Evolutionary conservation across 208 protist species (phyloP), one percentile per base, ranked within the genome.

Genomic region (Trypanosoma avium): DNA sequence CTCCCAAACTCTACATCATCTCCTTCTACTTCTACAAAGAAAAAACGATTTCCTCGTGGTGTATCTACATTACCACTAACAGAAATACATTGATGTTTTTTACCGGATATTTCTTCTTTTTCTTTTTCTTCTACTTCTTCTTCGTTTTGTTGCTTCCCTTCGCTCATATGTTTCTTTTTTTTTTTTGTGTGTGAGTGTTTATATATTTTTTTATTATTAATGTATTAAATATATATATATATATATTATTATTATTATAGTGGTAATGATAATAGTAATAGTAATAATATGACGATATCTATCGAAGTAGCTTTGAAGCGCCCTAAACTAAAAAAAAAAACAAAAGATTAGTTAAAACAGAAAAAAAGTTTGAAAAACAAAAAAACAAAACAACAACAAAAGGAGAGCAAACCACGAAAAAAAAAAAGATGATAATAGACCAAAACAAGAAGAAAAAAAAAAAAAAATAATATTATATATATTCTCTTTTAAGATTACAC

Each of bases 1-100:
- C 24, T n/a, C 8, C 42, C 57, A 19, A 57, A 13, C 22, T 57
- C 60, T 26, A 49, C 24, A 13, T 61, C 55, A 17, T 61, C 24
- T 3, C 24, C 22, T 24, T 19, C n/a, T 17, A 22, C 40, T 17
- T 50, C 40, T 24, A 32, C 36, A 13, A 15, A 21, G 15, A 30
- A 48, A 1, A 29, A 30, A 26, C 17, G 55, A 4, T 22, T 6
- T 33, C 3, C 3, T 24, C 27, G 55, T 0, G 19, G 26, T 4
- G 38, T n/a, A 35, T 26, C n/a, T 22, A 30, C 42, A 32, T 12
- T 6, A 3, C 13, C 19, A 30, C 22, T 2, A 24, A 1, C 5
- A n/a, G 22, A 19, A 61, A n/a, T n/a, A n/a, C n/a, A n/a, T n/a
- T n/a, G n/a, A n/a, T n/a, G n/a, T n/a, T n/a, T n/a, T n/a, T n/a